Base-by-base conservation (phyloP, 495 filamentous ascomycete species). In the Neurospora tetrasperma region DNA sequence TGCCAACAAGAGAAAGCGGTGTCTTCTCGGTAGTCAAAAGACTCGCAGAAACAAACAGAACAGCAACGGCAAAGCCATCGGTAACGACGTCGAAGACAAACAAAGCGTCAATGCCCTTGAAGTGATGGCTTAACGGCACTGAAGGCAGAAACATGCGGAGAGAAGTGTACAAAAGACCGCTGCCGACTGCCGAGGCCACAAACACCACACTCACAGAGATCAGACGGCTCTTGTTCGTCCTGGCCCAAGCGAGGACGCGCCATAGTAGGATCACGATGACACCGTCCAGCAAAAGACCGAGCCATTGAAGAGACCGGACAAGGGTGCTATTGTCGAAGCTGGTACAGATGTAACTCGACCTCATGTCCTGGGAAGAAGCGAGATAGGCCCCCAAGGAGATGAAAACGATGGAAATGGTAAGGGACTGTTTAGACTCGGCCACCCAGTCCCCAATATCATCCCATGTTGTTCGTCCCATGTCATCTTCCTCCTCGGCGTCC, bases 341-440 rank as follows among this genome's bases (percentile, higher is more conserved):
- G n/a, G 84, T 80, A 74, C 85, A 86, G 71, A 85, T 84, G 62
- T 81, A 83, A 5, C 82, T 84, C 14, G 85, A 86, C 43, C 70
- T 72, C 59, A 72, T 44, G 31, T 76, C 72, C 27, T 72, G 73
- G 4, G 76, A 76, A 7, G 77, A 72, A 14, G 73, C 76, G 4
- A 77, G 48, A 27, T 77, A 78, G 40, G 79, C 72, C 12, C 83
- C 84, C 42, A 74, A 77, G 39, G 76, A 78, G 69, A 86, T 75
- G 12, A 80, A 39, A 8, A 81, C 7, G 16, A 75, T 76, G 42
- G 74, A 77, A 38, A 81, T 42, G 4, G 77, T 70, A 14, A 82
- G 71, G 39, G 74, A 74, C 5, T 78, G 71, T 18, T 75, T 78
- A 11, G 81, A 83, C 44, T 75, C 74, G 20, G 43, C 73, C 39